These are phyloP conservation scores for Amoebophrya sp. DNA, from an alignment of 169 alveolate species.

Conservation along the genomic window DNA sequence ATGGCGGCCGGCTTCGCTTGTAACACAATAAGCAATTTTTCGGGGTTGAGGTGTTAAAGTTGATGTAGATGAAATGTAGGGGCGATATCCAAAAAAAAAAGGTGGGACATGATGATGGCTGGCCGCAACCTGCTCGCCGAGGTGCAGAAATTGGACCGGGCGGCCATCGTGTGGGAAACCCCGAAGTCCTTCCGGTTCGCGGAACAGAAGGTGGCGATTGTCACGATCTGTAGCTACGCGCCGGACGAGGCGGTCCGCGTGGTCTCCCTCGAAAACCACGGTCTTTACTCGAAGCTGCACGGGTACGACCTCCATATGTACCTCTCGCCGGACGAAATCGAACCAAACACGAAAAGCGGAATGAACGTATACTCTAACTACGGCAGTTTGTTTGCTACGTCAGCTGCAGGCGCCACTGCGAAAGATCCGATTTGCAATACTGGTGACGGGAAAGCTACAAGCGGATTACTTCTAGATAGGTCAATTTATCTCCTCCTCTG, in stretches of 20 bases:
- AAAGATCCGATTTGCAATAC: too few species aligned
- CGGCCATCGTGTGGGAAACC: neutral
- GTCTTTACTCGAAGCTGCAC: neutral
- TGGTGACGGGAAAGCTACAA: too few species aligned
- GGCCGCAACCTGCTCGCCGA: neutral
- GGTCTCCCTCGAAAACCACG: neutral
- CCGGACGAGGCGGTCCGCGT: constrained; percentile 7
- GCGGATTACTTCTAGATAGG: too few species aligned
- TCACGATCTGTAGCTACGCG: constrained; percentile 11
- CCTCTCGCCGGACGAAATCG: constrained; percentile 1
- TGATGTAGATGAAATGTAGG: too few species aligned
- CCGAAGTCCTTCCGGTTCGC: neutral
- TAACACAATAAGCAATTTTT: too few species aligned
- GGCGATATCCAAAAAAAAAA: too few species aligned
- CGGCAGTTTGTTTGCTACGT: too few species aligned
- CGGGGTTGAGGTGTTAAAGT: too few species aligned
- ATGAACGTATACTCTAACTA: too few species aligned
- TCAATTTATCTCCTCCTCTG: too few species aligned
- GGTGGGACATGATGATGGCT: constrained; percentile 9
- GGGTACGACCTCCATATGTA: constrained; percentile 2
- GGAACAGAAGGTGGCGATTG: neutral
- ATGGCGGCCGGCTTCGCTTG: too few species aligned
- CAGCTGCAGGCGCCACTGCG: too few species aligned
- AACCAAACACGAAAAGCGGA: neutral
- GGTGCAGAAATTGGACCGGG: neutral